Conservation (phyloP, 164 flowering plant species). For the Protea cynaroides region DNA sequence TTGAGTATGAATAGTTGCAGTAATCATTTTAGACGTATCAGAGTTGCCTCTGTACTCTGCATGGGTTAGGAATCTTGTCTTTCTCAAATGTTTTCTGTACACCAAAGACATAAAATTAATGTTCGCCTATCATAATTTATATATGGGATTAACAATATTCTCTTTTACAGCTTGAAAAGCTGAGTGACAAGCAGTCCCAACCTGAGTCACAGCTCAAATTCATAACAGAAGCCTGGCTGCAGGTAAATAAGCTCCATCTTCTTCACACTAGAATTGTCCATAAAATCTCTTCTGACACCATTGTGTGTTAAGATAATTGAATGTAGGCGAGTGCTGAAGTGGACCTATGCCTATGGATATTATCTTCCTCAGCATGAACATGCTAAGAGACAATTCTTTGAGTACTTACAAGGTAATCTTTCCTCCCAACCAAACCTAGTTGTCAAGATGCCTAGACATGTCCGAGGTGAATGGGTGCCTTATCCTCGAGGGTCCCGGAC, state of each 20-base stretch:
- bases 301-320: conserved; percentile 50
- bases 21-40: too few species aligned
- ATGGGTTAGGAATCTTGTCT: too few species aligned
- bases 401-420: conserved; percentile 50
- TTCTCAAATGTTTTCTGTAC: too few species aligned
- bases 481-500: too few species aligned
- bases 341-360: conserved; percentile 82
- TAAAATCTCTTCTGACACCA: background rate
- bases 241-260: conserved; percentile 22
- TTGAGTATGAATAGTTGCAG: too few species aligned
- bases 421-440: background rate
- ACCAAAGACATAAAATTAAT: too few species aligned
- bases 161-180: conserved; percentile 34
- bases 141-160: background rate
- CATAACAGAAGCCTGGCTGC: conserved; percentile 52
- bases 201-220: conserved; percentile 44
- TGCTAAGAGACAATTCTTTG: conserved; percentile 58
- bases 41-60: too few species aligned
- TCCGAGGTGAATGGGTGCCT: background rate
- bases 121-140: background rate
- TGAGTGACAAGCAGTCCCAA: conserved; percentile 34
- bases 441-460: too few species aligned
- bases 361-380: conserved; percentile 56
- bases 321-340: conserved; percentile 70
- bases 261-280: too few species aligned